Percentiles rank a stretch among this genome's conserved stretches.
Evolutionary conservation across 345 rosid species (phyloP).

Genomic region (Eucalyptus virginea): DNA sequence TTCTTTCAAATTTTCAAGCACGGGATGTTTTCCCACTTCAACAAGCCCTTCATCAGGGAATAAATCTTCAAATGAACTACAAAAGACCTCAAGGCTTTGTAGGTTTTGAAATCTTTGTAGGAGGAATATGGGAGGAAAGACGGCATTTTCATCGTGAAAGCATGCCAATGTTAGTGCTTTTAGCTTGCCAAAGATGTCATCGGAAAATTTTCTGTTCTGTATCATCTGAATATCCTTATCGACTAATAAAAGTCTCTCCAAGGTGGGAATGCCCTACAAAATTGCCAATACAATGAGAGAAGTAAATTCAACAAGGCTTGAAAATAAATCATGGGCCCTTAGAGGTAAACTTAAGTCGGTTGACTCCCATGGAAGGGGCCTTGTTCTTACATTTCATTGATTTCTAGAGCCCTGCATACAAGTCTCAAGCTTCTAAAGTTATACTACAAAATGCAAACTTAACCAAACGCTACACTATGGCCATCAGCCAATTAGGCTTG

Average conservation of each 20-base stretch:
- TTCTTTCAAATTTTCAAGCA: background rate
- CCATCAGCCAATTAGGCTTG: background rate
- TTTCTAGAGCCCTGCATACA: background rate
- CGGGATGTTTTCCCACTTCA: fast-evolving
- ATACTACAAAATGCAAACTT: background rate
- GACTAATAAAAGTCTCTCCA: background rate
- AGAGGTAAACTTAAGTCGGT: too few relatives aligned
- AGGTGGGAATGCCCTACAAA: background rate
- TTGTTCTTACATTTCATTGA: fast-evolving
- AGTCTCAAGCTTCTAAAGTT: background rate
- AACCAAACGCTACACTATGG: background rate
- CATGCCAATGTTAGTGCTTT: background rate
- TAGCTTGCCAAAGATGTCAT: background rate
- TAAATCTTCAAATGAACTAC: background rate
- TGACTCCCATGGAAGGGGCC: background rate
- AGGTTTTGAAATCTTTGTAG: background rate
- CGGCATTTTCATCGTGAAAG: background rate
- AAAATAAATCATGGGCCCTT: too few relatives aligned
- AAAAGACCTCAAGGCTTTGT: fast-evolving
- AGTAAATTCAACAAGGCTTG: background rate
- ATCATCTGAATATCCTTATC: background rate
- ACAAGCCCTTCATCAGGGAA: background rate
- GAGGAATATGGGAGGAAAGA: background rate
- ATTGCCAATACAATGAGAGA: too few relatives aligned
- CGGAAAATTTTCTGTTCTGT: fast-evolving